Base-by-base conservation (phyloP, 495 filamentous ascomycete species). In the Penicillium alfredii region DNA sequence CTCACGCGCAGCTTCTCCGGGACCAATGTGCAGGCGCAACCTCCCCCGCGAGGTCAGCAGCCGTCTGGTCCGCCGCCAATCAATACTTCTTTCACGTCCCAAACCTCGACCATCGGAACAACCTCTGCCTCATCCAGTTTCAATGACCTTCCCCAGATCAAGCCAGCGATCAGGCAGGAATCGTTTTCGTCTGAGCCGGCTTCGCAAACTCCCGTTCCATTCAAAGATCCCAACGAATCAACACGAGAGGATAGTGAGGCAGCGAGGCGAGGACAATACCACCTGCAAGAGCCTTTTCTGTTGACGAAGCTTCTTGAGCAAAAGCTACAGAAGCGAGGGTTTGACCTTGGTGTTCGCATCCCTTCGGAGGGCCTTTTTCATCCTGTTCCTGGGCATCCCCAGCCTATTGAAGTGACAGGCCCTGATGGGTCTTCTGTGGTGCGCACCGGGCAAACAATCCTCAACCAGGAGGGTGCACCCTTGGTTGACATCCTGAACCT, bases 401-500 rank as follows among this genome's bases (percentile, higher is more conserved):
- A 66, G 14, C 71, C 75, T 3, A 61, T 68, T 23, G 74, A 81
- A 26, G 72, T 76, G 33, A 70, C 65, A 7, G 67, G 66, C 13
- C 69, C 73, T 0, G 73, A 81, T 46, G 76, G 73, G 8, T 65
- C 68, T 2, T 67, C 68, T 8, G 69, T 78, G 2, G 51, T 71
- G 10, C 75, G 80, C 3, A 71, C 68, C 2, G 79, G 79, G 8
- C 66, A 74, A 38, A 73, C 68, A 1, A 75, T 78, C 2, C 68
- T 84, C n/a, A 72, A 88, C 13, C 77, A 78, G 10, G 64, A 74
- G 16, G 81, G 82, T 7, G 69, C 80, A 2, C 73, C 69, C 21
- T 57, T 92, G 20, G 78, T 79, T 9, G 85, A 94, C 33, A 78
- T 94, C 31, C 47, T 93, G 12, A 76, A 81, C 16, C 66, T 93